Evolutionary conservation across 768 basidiomycete species (phyloP).

Genomic region (Leccinum variicolor): DNA sequence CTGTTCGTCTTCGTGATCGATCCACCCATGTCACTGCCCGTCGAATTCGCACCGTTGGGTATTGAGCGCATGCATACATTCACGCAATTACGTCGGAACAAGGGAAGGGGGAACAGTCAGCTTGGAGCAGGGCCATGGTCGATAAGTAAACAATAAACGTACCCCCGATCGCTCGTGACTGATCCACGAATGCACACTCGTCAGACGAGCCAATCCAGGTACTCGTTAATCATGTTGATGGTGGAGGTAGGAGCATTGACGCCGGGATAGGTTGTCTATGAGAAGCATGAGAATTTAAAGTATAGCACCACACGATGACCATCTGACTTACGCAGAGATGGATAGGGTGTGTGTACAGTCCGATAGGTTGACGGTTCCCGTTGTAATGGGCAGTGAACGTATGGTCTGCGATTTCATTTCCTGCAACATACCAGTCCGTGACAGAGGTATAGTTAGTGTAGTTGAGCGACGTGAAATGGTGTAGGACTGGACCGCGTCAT

Average conservation of each 20-base stretch:
- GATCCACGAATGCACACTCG: constrained; percentile 49
- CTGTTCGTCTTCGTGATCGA: constrained; percentile 47
- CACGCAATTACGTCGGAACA: no score
- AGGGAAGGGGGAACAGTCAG: not conserved
- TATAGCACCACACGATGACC: not conserved
- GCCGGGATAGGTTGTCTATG: no score
- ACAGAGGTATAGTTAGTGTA: constrained; percentile 6
- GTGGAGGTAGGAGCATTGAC: not conserved
- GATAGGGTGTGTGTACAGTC: not conserved
- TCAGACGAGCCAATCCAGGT: no score
- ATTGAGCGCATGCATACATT: not conserved
- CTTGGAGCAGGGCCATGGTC: not conserved
- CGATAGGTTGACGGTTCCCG: not conserved
- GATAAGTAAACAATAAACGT: constrained; percentile 13
- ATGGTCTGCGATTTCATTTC: constrained; percentile 8
- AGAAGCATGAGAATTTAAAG: not conserved
- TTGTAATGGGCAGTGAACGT: not conserved
- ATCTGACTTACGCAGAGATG: not conserved
- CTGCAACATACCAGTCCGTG: constrained; percentile 4
- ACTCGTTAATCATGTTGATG: not conserved
- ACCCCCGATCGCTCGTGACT: constrained; percentile 65
- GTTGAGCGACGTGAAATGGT: constrained; percentile 3
- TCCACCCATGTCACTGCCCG: constrained; percentile 35
- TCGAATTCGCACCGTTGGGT: constrained; percentile 70
- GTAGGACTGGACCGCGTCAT: constrained; percentile 1